Conservation (phyloP, 441 rosid genomes). For the Euphorbia celastroides region DNA sequence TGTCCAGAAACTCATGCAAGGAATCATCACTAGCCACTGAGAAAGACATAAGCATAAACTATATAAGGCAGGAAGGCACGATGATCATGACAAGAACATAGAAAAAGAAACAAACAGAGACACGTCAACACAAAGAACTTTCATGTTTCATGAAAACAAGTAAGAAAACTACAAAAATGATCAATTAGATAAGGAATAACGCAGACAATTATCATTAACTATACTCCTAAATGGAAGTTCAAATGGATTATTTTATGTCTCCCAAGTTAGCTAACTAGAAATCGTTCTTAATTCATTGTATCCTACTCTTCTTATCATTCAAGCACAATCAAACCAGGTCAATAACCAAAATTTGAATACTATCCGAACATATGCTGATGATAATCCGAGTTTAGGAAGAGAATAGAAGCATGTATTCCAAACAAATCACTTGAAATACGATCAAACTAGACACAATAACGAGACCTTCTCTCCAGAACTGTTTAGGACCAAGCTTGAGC, state of each 20-base stretch:
- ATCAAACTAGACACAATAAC: not conserved
- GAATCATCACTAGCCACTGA: constrained; percentile 78
- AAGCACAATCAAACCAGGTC: not conserved
- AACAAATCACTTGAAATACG: not conserved
- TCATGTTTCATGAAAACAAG: not conserved
- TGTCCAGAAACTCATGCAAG: constrained; percentile 70
- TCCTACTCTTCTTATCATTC: not conserved
- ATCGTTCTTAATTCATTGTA: not conserved
- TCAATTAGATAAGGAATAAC: not conserved
- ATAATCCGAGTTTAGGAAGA: not conserved
- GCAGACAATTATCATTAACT: not conserved
- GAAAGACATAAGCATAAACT: not conserved
- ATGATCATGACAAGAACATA: not conserved
- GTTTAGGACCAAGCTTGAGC: constrained; percentile 73
- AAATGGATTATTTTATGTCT: not conserved
- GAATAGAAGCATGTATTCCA: not conserved
- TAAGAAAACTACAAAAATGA: not conserved
- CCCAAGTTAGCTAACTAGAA: not conserved
- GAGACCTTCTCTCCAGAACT: constrained; percentile 87
- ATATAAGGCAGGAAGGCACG: not conserved
- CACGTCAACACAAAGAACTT: not conserved
- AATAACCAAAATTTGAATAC: not conserved
- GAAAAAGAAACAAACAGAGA: not conserved
- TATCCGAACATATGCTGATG: not conserved
- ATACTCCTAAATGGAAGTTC: not conserved